phyloP scores from a whole-genome alignment of 768 basidiomycete genomes.

The Heimioporus sp. region DNA sequence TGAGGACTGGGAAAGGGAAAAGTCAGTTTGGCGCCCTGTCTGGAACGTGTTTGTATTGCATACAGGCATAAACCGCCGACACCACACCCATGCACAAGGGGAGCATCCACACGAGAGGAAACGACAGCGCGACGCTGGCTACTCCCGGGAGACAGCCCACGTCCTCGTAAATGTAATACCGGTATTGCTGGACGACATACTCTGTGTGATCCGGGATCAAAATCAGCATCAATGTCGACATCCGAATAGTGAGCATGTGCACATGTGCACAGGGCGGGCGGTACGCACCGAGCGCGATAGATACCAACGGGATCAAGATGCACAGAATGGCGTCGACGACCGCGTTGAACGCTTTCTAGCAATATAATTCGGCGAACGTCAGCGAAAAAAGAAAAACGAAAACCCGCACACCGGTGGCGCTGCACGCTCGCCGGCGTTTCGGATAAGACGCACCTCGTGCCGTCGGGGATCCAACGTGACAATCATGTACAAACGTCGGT shows the following conservation, averaged over 20 bases:
- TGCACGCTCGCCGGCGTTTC: too few relatives aligned
- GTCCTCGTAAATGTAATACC: constrained; percentile 49
- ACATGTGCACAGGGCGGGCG: not conserved
- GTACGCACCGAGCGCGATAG: constrained; percentile 30
- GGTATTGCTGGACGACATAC: constrained; percentile 49
- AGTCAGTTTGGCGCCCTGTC: not conserved
- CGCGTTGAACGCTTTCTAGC: constrained; percentile 23
- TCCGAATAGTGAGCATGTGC: not conserved
- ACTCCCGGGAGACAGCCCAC: constrained; percentile 42
- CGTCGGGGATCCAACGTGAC: constrained; percentile 21
- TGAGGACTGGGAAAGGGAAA: constrained; percentile 6
- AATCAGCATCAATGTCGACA: not conserved
- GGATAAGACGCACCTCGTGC: constrained; percentile 6
- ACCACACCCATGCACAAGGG: constrained; percentile 46
- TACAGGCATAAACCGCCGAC: constrained; percentile 40
- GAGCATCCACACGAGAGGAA: constrained; percentile 43
- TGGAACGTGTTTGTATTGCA: not conserved
- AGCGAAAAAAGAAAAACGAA: too few relatives aligned
- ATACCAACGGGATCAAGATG: constrained; percentile 32
- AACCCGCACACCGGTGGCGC: too few relatives aligned
- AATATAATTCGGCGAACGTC: too few relatives aligned
- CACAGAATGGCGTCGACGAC: constrained; percentile 28
- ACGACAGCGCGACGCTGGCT: constrained; percentile 33
- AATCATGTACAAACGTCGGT: constrained; percentile 48
- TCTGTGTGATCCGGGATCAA: constrained; percentile 23